Conservation (phyloP, 2,329 filamentous ascomycete genomes). For the Colletotrichum orchidophilum region DNA sequence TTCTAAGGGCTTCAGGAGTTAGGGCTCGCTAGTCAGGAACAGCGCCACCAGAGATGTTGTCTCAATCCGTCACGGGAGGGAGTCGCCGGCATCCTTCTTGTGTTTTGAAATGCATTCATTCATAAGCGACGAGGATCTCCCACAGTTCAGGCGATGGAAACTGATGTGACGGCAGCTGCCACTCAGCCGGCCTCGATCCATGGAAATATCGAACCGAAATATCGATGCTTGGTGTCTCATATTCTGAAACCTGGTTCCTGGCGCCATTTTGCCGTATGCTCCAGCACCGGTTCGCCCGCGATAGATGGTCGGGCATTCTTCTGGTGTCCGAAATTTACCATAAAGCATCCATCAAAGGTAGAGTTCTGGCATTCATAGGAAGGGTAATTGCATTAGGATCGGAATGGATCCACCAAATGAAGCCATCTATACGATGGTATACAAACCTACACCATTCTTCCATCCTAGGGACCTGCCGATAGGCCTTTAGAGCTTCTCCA, state of each 20-base stretch:
- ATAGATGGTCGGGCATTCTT: neutral
- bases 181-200: neutral
- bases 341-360: neutral
- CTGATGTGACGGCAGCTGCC: neutral
- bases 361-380: neutral
- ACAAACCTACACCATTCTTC: neutral
- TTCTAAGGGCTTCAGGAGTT: neutral
- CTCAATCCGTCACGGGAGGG: slow-evolving; percentile 22
- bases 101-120: slow-evolving; percentile 13
- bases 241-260: neutral
- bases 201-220: neutral
- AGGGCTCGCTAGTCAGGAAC: neutral
- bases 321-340: neutral
- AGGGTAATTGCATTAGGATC: neutral
- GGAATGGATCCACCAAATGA: neutral
- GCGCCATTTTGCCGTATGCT: neutral
- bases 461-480: neutral
- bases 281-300: neutral
- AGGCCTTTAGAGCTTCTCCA: neutral
- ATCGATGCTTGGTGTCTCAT: neutral
- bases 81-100: slow-evolving; percentile 8
- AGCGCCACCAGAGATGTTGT: neutral
- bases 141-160: neutral
- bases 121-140: neutral
- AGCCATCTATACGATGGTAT: neutral